Evolutionary conservation across 495 filamentous ascomycete species (phyloP), one percentile per base, ranked within the genome.

Genomic region (Talaromyces adpressus): DNA sequence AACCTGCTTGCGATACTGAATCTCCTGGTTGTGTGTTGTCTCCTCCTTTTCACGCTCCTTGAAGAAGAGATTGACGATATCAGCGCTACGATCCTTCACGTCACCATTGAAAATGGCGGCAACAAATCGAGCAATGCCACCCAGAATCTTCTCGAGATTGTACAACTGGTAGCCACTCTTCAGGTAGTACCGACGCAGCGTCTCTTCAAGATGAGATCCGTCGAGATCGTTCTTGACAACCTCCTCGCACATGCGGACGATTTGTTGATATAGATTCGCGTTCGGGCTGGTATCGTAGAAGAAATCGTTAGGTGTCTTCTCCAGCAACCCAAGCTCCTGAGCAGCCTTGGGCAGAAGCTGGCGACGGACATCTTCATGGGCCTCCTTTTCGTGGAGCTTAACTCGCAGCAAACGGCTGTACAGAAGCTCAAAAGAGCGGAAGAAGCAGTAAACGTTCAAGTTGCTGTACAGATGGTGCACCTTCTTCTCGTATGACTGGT

Each of bases 121-220:
- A 47, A 87, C 90, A 61, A 90, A 89, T 58, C 91, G 88, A 47
- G 87, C 83, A 57, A 96, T 86, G 1, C 86, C 84, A 63, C 83
- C 82, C 61, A 97, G 82, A 56, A 97, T 85, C 69, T 93, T 91
- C 65, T 92, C 89, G 65, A 97, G 85, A 49, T 89, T 89, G 75
- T 97, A 97, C 18, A 99, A 74, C 64, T 89, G 89, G 85, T 92
- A 98, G 20, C 95, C 95, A 66, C 84, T 86, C 72, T 87, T 85
- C 61, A 98, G 81, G 72, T 97, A 98, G 70, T 88, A 95, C 63
- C 89, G 89, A 6, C 95, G 88, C 20, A 99, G 81, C 5, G 88
- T 89, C 67, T 97, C 94, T 69, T 99, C 93, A 58, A 95, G 89
- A 27, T 88, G 84, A 36, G 77, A 76, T 66, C 90, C 83, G 51